Base-by-base conservation (phyloP, 2,329 filamentous ascomycete species). In the Trichoderma guizhouense region DNA sequence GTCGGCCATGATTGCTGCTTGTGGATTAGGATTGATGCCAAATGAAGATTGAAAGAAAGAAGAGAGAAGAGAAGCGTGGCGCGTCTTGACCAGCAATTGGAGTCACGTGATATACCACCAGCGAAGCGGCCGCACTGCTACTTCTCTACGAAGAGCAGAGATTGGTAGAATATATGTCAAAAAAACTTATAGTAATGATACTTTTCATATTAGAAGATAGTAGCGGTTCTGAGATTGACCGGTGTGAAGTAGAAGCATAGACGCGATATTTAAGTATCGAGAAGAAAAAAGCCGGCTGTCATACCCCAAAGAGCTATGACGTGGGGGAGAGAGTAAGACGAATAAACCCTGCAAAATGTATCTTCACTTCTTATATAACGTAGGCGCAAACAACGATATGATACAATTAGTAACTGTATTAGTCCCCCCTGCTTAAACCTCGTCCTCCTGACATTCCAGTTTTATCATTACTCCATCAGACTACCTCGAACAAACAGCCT, bases 1-100 rank as follows among this genome's bases (percentile, higher is more conserved):
- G 76, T 88, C 84, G 51, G 88, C 84, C 89, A 91, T 91, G 4
- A 72, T 83, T 43, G 34, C 63, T 62, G 53, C 28, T 61, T 72
- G 55, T 30, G 43, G 36, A 55, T 51, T 34, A 11, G 39, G 47
- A 62, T 65, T 60, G 39, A 7, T 18, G 57, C 32, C 7, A n/a
- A 21, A 14, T 26, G 53, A 26, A 34, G 57, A 32, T 34, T 5
- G 11, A 30, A 30, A 34, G 28, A 21, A 34, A 14, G 30, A n/a
- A 30, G 57, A 60, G 57, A 60, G 34, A 12, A 24, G 34, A 66
- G 36, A 34, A 71, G 30, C 70, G 70, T 47, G 70, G 36, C 70
- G 70, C 70, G 70, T 69, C 58, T 55, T 69, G 21, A 15, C 34
- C 39, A 71, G 28, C 47, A 60, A 32, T 28, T 2, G 28, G 15